Base-by-base conservation (phyloP, 768 basidiomycete species). In the Fomitopsis pulvina region DNA sequence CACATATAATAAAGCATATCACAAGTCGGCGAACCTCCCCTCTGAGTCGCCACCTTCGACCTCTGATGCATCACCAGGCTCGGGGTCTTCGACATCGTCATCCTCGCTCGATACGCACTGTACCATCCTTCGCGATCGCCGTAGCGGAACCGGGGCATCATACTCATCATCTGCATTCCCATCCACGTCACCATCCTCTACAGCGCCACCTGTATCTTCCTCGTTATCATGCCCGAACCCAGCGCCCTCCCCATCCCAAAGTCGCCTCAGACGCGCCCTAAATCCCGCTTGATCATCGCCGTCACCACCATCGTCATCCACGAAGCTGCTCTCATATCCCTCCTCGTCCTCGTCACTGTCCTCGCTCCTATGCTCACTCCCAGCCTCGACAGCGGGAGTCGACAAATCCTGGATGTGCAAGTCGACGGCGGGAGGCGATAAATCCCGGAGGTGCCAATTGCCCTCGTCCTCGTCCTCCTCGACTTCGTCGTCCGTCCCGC, bases 321-420 rank as follows among this genome's bases (percentile, higher is more conserved):
- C 80, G 56, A 81, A 81, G 60, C 78, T 78, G 53, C 71, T 69
- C 52, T 76, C 76, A 44, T 78, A 80, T 11, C 61, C 70, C 16
- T 66, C 72, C 0, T 72, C 71, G 2, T 57, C 69, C 3, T 55
- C 64, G 16, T 52, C 52, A 16, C 57, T 59, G 14, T 52, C 61
- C 16, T 62, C 64, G 14, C 46, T 57, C 14, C 59, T 60, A 57
- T 29, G 22, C 27, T 50, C 42, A 41, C 30, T 21, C 8, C 10
- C 26, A 2, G 39, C 41, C 4, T 51, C 49, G 16, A 51, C 48
- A 8, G 16, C 14, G 41, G 44, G 63, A 8, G 41, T 21, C 20
- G 12, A 43, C 21, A 12, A 21, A 43, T 34, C 32, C n/a, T 9
- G 32, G 10, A n/a, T 34, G 32, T n/a, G n/a, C 9, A 9, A 34